Evolutionary conservation across 2,329 filamentous ascomycete species (phyloP), one percentile per base, ranked within the genome.

Genomic region (Fusarium nurragi): DNA sequence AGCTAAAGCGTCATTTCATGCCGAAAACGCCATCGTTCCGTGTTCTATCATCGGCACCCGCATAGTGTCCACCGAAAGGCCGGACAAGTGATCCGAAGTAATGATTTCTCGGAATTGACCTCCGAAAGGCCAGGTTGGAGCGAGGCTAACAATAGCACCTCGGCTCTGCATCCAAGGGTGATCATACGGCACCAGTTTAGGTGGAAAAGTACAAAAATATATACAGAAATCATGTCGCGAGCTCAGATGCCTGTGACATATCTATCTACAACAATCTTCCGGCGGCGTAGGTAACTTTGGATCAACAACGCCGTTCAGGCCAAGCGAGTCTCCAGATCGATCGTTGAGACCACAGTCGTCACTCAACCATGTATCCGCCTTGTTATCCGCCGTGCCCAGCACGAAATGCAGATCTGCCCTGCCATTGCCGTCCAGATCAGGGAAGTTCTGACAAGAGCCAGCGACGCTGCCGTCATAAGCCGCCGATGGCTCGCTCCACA

Each of bases 391-490:
- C 1, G 47, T 53, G 2, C 54, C 40, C 40, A 23, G 16, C 13
- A 57, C 28, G 13, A 22, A 53, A 14, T 53, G 48, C 16, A 57
- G 18, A 4, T 58, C 54, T 3, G 48, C 48, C 6, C 54, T 28
- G 2, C 49, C 48, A 6, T 53, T 43, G 0, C 54, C 54, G 6
- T 37, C 37, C 5, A 58, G 25, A 34, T 58, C 49, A 11, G 54
- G 37, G 23, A 43, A 54, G n/a, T 54, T 43, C n/a, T 47, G 36
- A 7, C 30, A 53, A 13, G 54, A 47, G 3, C 54, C 54, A 11
- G 36, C 36, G 10, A 23, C 21, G 13, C 37, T 49, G 4, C 44
- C 44, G 8, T 8, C 22, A 23, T n/a, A 49, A 5, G 18, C 44
- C 16, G 25, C 30, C 2, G 4, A 26, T 4, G 22, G 11, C 4